Evolutionary conservation across 345 rosid genomes (phyloP), one percentile per base, ranked within the genome.

Genomic region (Boechera retrofracta): DNA sequence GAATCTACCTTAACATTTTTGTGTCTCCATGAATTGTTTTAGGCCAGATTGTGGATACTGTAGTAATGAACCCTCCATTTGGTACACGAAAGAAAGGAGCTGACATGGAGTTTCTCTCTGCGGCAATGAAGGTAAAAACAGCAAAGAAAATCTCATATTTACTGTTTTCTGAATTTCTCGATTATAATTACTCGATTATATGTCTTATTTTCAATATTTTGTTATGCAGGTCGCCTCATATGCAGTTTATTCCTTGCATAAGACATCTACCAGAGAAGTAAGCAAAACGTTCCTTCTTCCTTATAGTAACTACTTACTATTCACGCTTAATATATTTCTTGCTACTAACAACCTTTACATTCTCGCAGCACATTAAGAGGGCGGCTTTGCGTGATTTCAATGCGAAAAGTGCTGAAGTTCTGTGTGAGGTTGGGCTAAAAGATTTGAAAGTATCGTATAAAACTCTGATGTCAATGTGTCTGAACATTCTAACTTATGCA

Each of bases 241-340:
- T 73, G 96, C 98, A 6, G 98, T 92, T 75, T 95, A 95, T 86
- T 95, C 99, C 24, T 85, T 95, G 92, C 99, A 95, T 77, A 95
- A 95, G 81, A 90, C 98, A 55, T 90, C 99, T 28, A 95, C 99
- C 18, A 92, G 99, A 86, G 99, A 95, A 44, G 98, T 92, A 81
- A 86, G 82, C 69, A 29, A 42, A 18, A 21, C 28, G 18, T 53
- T 36, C 28, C 32, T 70, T 70, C 35, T 51, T 67, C 38, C 64
- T 57, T n/a, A 26, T 32, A n/a, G 4, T 38, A 1, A 3, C 29
- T 39, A 4, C 4, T 26, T 29, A 57, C 54, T 64, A 16, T 11
- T 45, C 33, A 56, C 2, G 28, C 16, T 47, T 10, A 26, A 11
- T 7, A 11, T 35, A 15, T 66, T 26, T 10, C 61, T 15, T 60